Conservation (phyloP, 2,329 filamentous ascomycete species). For the Cryphonectria naterciae region DNA sequence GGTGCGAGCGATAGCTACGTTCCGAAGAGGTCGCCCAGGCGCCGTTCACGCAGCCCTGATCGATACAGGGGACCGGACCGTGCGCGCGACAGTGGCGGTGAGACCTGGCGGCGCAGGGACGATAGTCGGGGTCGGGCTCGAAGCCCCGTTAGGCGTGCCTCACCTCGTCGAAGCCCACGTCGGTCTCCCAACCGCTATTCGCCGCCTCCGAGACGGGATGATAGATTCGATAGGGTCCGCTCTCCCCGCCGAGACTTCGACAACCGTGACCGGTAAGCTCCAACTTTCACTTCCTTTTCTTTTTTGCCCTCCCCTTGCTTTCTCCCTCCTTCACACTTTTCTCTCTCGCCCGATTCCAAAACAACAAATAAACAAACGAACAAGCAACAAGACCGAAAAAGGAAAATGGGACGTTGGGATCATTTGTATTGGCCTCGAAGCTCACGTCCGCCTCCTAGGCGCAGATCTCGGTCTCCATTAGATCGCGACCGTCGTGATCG, state of each 20-base stretch:
- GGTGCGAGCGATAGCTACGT: constrained; percentile 46
- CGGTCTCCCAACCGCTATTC: constrained; percentile 42
- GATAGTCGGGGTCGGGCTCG: constrained; percentile 44
- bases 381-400: constrained; percentile 2
- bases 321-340: constrained; percentile 5
- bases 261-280: constrained; percentile 40
- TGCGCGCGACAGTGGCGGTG: constrained; percentile 39
- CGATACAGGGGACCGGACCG: constrained; percentile 45
- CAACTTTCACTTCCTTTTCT: constrained; percentile 33
- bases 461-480: constrained; percentile 59
- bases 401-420: constrained; percentile 18
- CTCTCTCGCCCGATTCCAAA: background rate
- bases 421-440: constrained; percentile 5
- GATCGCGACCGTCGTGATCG: constrained; percentile 54
- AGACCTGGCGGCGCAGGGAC: constrained; percentile 46
- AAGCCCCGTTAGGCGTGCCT: constrained; percentile 41
- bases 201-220: constrained; percentile 46
- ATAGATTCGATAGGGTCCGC: constrained; percentile 41
- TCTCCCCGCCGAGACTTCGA: constrained; percentile 47
- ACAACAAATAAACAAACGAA: constrained; percentile 8
- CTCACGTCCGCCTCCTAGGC: constrained; percentile 40
- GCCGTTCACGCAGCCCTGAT: constrained; percentile 47
- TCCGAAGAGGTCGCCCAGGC: constrained; percentile 46
- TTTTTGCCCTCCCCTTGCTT: constrained; percentile 9
- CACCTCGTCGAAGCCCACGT: constrained; percentile 38